Conservation (phyloP, 179 eudicot species). For the Gypsophila paniculata region DNA sequence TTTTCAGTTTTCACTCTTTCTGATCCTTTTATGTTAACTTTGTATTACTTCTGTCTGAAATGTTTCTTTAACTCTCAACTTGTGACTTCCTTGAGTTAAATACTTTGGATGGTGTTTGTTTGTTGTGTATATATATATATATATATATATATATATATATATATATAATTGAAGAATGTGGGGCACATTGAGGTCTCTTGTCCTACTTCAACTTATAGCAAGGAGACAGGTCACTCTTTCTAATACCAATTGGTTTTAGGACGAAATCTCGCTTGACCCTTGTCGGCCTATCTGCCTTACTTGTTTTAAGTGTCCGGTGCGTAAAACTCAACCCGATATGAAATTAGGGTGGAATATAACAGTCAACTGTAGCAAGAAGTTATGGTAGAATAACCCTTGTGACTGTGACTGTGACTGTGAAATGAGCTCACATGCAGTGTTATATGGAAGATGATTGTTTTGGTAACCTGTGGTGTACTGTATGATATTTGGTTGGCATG, state of each 20-base stretch:
- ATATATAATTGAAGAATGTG: background rate
- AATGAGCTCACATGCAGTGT: slow-evolving; percentile 28
- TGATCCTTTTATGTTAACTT: background rate
- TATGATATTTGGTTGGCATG: slow-evolving; percentile 16
- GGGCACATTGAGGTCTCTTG: background rate
- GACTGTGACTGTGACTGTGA: slow-evolving; percentile 7
- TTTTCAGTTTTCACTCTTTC: slow-evolving; percentile 14
- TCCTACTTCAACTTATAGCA: no score
- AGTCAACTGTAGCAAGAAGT: slow-evolving; percentile 9
- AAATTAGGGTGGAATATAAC: background rate
- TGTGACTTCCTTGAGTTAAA: background rate
- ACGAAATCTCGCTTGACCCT: no score
- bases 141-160: no score
- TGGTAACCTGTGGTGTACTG: background rate
- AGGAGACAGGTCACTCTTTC: no score
- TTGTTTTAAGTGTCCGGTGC: no score
- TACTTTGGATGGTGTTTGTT: background rate
- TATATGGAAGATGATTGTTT: slow-evolving; percentile 13
- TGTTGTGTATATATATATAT: no score
- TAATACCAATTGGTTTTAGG: no score
- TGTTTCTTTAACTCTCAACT: slow-evolving; percentile 5
- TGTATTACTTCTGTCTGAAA: slow-evolving; percentile 19
- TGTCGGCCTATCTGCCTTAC: no score
- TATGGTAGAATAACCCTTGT: slow-evolving; percentile 25
- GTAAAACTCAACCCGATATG: no score